phyloP scores from a whole-genome alignment of 495 filamentous ascomycete species.

The Staphylotrichum longicolle region DNA sequence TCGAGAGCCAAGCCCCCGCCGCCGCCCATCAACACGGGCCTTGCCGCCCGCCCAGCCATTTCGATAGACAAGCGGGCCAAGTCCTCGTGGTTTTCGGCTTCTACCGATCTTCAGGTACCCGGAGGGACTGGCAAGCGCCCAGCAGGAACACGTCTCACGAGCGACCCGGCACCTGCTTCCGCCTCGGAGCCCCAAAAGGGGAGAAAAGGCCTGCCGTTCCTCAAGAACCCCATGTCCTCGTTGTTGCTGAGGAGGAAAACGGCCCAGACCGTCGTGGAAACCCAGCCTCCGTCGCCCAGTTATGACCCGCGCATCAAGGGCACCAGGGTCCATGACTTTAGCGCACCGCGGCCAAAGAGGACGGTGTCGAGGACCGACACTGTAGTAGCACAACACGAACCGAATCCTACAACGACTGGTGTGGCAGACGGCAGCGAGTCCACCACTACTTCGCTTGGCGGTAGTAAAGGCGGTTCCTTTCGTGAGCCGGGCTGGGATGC shows the following conservation, averaged over 20 bases:
- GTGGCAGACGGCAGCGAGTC: background rate
- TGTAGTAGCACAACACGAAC: background rate
- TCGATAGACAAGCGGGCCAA: conserved; percentile 31
- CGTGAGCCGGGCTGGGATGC: too few relatives aligned
- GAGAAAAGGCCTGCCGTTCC: conserved; percentile 51
- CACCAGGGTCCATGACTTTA: conserved; percentile 87
- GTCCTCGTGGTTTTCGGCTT: conserved; percentile 40
- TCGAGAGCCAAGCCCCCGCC: conserved; percentile 33
- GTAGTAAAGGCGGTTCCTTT: too few relatives aligned
- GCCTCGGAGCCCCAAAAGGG: conserved; percentile 54
- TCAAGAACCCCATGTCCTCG: conserved; percentile 51
- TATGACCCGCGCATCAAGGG: conserved; percentile 86
- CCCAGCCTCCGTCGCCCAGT: conserved; percentile 43
- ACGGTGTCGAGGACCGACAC: conserved; percentile 34
- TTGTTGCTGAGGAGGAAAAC: conserved; percentile 44
- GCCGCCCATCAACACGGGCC: conserved; percentile 33
- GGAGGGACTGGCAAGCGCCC: conserved; percentile 4
- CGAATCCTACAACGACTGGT: background rate
- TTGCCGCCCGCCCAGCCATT: conserved; percentile 25
- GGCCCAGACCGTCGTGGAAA: conserved; percentile 44
- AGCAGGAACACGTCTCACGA: conserved; percentile 22
- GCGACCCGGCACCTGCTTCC: conserved; percentile 49
- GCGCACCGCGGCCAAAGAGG: conserved; percentile 68
- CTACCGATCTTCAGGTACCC: conserved; percentile 37
- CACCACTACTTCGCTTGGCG: too few relatives aligned